Evolutionary conservation across 129 eudicot genomes (phyloP), one percentile per base, ranked within the genome.

Genomic region (Smallanthus sonchifolius): DNA sequence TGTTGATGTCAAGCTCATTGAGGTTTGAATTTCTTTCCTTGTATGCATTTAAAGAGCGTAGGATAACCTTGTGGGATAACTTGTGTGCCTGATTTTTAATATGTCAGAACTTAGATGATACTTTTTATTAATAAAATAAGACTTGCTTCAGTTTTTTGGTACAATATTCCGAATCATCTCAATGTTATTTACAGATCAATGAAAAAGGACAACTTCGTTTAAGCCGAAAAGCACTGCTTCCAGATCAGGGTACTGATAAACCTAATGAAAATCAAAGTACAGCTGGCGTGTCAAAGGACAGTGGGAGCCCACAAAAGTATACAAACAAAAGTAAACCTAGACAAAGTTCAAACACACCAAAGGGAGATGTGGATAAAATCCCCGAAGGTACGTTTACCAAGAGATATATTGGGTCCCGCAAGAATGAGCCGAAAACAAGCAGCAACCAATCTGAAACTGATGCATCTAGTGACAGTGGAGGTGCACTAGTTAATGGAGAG

Each of bases 151-250:
- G 15, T 37, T 71, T 75, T 65, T 63, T 4, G 35, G 48, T 37
- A 40, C 36, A 19, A 20, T 39, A 67, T 13, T 76, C 49, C 30
- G 40, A 78, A 32, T 38, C 38, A 7, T 37, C 17, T 63, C 16
- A 4, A 9, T 17, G 57, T 73, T 42, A 64, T 70, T 72, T 82
- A n/a, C 88, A 92, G 98, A 82, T 94, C 72, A 94, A 94, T 82
- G 99, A 88, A 69, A 94, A 94, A 80, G 99, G 99, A 13, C 99
- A 91, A 74, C 96, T 94, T 80, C 97, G 99, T 73, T 80, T 94
- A 73, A 94, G 99, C 84, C 91, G 93, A 38, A 84, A 85, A 64
- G 99, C 96, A 40, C 82, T 94, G 47, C 96, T 94, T 82, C 99
- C 99, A 14, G 94, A 85, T 32, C 72, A 86, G 44, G 78, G 76